phyloP scores from a whole-genome alignment of 805 yeast species.

The Starmerella sp. region DNA sequence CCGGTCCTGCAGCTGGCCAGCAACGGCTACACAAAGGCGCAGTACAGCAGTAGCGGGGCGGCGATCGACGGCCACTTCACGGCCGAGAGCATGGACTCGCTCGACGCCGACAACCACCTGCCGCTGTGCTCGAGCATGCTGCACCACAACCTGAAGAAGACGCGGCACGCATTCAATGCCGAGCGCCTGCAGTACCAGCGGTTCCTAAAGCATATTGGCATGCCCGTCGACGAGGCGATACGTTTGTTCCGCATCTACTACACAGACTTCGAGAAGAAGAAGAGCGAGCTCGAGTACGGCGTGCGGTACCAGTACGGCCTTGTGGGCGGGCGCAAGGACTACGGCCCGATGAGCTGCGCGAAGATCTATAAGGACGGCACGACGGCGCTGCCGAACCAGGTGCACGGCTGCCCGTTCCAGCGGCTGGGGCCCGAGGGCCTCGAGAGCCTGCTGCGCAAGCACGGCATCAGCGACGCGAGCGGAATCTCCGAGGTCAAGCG shows the following conservation, averaged over 20 bases:
- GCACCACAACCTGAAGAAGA: conserved; percentile 45
- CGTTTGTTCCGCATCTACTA: conserved; percentile 60
- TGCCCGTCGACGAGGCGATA: conserved; percentile 76
- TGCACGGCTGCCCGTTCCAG: conserved; percentile 86
- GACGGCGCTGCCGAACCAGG: conserved; percentile 35
- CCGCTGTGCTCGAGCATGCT: conserved; percentile 73
- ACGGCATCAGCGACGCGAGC: conserved; percentile 52
- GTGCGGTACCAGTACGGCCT: conserved; percentile 83
- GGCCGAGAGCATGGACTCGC: conserved; percentile 46
- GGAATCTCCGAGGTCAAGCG: conserved; percentile 53
- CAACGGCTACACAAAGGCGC: conserved; percentile 39
- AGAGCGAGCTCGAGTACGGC: conserved; percentile 65
- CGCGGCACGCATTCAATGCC: conserved; percentile 65
- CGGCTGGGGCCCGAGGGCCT: conserved; percentile 60
- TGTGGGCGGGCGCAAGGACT: conserved; percentile 80
- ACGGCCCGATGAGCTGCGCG: conserved; percentile 76
- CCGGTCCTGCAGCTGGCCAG: conserved; percentile 70
- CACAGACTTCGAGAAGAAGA: conserved; percentile 8
- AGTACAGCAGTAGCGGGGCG: conserved; percentile 24
- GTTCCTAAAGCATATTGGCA: conserved; percentile 82
- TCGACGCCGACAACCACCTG: conserved; percentile 48
- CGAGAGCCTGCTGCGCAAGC: conserved; percentile 40
- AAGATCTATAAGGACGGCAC: conserved; percentile 62
- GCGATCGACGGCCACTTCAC: conserved; percentile 37
- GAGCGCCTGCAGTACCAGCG: conserved; percentile 80